Evolutionary conservation across 768 basidiomycete species (phyloP).

Genomic region (Trametes cubensis): DNA sequence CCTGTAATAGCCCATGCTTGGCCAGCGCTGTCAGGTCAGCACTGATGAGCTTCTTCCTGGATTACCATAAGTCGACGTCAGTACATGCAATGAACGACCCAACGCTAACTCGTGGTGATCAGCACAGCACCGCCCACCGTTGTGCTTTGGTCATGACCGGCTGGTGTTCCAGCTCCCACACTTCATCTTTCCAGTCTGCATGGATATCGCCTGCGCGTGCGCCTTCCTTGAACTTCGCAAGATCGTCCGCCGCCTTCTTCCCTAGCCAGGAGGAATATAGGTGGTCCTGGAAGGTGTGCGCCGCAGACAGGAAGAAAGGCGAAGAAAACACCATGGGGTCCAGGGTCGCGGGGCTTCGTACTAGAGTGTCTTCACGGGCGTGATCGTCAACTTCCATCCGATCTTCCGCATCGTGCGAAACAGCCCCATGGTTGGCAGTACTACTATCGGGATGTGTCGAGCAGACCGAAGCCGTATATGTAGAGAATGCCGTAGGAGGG

Average conservation of each 20-base stretch:
- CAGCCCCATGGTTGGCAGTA: background rate
- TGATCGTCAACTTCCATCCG: constrained; percentile 20
- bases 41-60: constrained; percentile 1
- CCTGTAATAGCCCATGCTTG: constrained; percentile 46
- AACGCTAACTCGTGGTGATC: background rate
- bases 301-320: constrained; percentile 54
- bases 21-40: constrained; percentile 50
- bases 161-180: constrained; percentile 53
- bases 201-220: constrained; percentile 49
- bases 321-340: constrained; percentile 51
- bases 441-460: constrained; percentile 32
- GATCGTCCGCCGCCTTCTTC: constrained; percentile 44
- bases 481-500: constrained; percentile 34
- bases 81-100: too few relatives aligned
- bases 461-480: constrained; percentile 25
- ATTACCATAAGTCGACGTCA: background rate
- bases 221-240: constrained; percentile 47
- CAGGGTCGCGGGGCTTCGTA: constrained; percentile 29
- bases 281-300: constrained; percentile 64
- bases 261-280: constrained; percentile 55
- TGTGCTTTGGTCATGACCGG: background rate
- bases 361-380: background rate
- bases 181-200: constrained; percentile 66
- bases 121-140: background rate
- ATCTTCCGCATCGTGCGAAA: background rate